Evolutionary conservation across 75 land plant species (phyloP).

Genomic region (Pinus taeda): DNA sequence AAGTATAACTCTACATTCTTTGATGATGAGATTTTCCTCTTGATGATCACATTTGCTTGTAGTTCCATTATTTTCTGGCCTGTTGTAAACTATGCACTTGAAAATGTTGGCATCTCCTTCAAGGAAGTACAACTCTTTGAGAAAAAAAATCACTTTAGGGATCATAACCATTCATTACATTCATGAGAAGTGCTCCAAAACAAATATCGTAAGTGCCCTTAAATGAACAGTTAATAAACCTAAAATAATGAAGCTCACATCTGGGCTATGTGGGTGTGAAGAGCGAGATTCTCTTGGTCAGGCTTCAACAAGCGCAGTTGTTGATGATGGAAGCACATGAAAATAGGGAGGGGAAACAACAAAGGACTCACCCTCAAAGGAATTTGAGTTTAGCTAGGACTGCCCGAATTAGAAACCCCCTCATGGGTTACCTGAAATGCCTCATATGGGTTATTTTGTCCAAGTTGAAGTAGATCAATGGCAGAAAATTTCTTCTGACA

Average conservation of each 20-base stretch:
- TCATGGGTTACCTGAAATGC: no score
- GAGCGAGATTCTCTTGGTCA: constrained; percentile 14
- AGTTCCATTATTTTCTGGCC: constrained; percentile 55
- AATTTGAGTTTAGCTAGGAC: no score
- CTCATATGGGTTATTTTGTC: no score
- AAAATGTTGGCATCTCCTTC: constrained; percentile 8
- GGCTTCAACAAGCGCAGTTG: background rate
- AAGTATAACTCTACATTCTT: background rate
- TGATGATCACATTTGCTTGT: constrained; percentile 58
- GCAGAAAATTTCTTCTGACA: no score
- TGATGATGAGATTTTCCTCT: constrained; percentile 7
- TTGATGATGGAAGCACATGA: background rate
- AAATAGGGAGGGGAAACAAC: constrained; percentile 1
- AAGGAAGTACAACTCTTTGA: constrained; percentile 62
- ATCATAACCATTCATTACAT: constrained; percentile 21
- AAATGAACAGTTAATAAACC: constrained; percentile 50
- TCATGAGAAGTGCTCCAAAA: constrained; percentile 37
- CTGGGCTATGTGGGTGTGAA: constrained; percentile 74
- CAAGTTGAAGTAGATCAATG: no score
- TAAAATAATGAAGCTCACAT: constrained; percentile 46
- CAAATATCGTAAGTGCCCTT: background rate
- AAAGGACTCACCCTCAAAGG: background rate
- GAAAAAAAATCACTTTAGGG: constrained; percentile 38
- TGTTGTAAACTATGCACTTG: constrained; percentile 54
- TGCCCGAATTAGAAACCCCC: no score